phyloP scores from a whole-genome alignment of 2,329 filamentous ascomycete genomes.

The Aspergillus flavus region DNA sequence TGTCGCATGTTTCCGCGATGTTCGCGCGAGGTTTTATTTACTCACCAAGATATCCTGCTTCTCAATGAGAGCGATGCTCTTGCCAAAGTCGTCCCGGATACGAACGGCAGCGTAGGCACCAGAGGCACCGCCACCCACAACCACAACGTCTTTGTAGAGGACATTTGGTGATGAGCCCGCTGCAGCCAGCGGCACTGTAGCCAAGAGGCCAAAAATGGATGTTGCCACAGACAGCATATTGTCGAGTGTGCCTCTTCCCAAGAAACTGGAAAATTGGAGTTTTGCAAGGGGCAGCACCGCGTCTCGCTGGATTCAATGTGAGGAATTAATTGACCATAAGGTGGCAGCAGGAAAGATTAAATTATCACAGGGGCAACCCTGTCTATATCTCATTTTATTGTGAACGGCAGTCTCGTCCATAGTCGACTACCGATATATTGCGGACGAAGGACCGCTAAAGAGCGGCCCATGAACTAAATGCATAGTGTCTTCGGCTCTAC shows the following conservation, averaged over 20 bases:
- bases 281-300: too few relatives aligned
- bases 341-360: neutral
- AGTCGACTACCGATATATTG: neutral
- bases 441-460: neutral
- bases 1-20: neutral
- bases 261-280: neutral
- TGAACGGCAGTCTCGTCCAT: neutral
- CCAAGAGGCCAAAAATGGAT: conserved; percentile 3
- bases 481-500: neutral
- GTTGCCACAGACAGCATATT: neutral
- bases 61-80: conserved; percentile 26
- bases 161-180: conserved; percentile 9
- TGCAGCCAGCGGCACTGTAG: conserved; percentile 6
- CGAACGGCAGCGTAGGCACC: conserved; percentile 29
- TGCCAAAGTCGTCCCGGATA: conserved; percentile 23
- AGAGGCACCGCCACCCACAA: conserved; percentile 28
- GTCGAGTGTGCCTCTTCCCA: neutral
- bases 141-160: conserved; percentile 23
- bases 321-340: neutral
- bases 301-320: neutral
- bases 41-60: conserved; percentile 23
- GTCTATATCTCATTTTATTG: neutral
- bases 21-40: neutral
- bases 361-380: neutral
- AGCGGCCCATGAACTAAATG: neutral